Base-by-base conservation (phyloP, 2,329 filamentous ascomycete species). In the Pseudogymnoascus sp. region DNA sequence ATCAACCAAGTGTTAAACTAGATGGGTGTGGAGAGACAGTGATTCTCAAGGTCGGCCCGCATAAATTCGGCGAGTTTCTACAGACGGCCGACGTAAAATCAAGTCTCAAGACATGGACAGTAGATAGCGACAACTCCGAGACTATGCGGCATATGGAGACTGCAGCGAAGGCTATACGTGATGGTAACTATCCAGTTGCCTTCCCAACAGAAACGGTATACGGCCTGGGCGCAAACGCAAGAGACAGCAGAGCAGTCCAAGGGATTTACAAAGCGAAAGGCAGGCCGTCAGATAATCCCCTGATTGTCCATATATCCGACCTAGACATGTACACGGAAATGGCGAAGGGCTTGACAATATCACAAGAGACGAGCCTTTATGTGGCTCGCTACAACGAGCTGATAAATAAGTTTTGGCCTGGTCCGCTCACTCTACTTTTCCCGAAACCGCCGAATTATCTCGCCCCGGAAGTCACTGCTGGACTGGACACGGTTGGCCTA, bases 171-270 rank as follows among this genome's bases (percentile, higher is more conserved):
- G 81, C 87, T 67, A 79, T 96, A 37, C 83, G 80, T 61, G 80
- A 80, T 16, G 86, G 82, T 61, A 82, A 90, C 72, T 82, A 83
- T 3, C 95, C 95, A 3, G 91, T 99, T 59, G 95, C 91, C 1
- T 99, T 99, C 73, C 95, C 95, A 0, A 99, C 95, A 0, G 95
- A 99, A 77, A 99, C 95, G 0, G 95, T 99, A 0, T 99, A 99
- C 74, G 95, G 95, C 0, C 82, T 99, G 6, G 95, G 92, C n/a
- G 95, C 95, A 12, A 95, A 97, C 77, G 95, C 95, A 9, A 97
- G 93, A 25, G 85, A 91, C 69, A 91, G 88, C 70, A 80, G 79
- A 23, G 89, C 93, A 1, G 93, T 97, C 5, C 86, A 83, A 71
- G 93, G 92, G n/a, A 99, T 99, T 68, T 99, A 95, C 75, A 82